Evolutionary conservation across 148 eudicot species (phyloP), one percentile per base, ranked within the genome.

Genomic region (Rhododendron vialii): DNA sequence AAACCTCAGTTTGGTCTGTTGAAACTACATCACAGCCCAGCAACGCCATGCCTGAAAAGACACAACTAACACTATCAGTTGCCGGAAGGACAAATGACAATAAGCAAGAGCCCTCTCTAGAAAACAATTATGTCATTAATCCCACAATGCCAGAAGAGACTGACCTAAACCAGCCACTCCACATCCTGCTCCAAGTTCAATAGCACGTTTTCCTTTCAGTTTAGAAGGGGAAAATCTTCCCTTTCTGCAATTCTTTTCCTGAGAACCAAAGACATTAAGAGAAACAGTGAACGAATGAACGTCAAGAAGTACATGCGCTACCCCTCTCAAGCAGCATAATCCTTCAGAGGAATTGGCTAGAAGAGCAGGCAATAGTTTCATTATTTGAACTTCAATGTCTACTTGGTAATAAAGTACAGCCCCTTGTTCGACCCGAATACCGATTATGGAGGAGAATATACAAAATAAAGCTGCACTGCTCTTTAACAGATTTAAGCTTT

Each of bases 111-210:
- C 15, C 17, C 55, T 36, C 41, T 57, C 67, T 30, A 36, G 48
- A 30, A 4, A 78, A 61, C 22, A 69, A 78, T 81, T 18, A 38
- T 5, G 38, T 83, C 47, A 69, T 24, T 71, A 47, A 80, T 10
- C 33, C 83, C 51, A 26, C n/a, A 36, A 73, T 48, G 63, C 51
- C 51, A 88, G 65, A 76, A 74, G 65, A 81, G 76, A 80, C 95
- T 84, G 85, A 95, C 99, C 99, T 85, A 95, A 96, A 82, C 99
- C 95, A 83, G 99, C 98, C n/a, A 96, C 96, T 88, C 99, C 99
- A 89, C 99, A 96, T 86, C 99, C 99, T 24, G 99, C 99, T 86
- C 99, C 99, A 89, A 96, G 98, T 89, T 96, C 99, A 89, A 96
- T 90, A 30, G 88, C 99, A 36, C 97, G 96, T 87, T 95, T 96